These are phyloP conservation scores for Pachyrhizus erosus DNA, from an alignment of 306 rosid species.

Conservation along the genomic window DNA sequence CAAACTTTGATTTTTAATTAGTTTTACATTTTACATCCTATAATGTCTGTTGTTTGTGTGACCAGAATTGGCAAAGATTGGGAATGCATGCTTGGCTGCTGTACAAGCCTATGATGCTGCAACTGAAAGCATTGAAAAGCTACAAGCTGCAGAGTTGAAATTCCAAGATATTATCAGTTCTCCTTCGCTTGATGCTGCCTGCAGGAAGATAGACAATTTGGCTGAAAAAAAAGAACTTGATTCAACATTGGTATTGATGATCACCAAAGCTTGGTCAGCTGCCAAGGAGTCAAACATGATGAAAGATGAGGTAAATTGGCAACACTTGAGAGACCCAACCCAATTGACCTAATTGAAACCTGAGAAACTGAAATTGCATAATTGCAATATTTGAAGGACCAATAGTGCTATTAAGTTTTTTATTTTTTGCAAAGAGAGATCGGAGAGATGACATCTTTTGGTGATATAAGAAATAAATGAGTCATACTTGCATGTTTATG, in stretches of 20 bases:
- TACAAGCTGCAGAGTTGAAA: conserved; percentile 88
- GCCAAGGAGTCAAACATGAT: conserved; percentile 89
- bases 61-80: conserved; percentile 75
- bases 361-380: no score
- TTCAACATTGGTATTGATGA: conserved; percentile 90
- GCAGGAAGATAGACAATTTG: conserved; percentile 90
- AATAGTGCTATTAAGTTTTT: no score
- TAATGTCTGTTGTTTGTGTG: conserved; percentile 26
- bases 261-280: conserved; percentile 96
- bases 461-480: conserved; percentile 24
- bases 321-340: no score
- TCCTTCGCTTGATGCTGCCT: conserved; percentile 86
- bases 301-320: conserved; percentile 81
- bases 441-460: not conserved
- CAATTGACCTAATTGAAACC: no score
- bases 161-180: conserved; percentile 90
- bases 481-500: not conserved
- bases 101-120: conserved; percentile 86
- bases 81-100: conserved; percentile 80
- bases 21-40: not conserved
- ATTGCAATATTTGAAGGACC: no score
- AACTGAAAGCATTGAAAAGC: conserved; percentile 77
- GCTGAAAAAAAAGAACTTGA: conserved; percentile 91
- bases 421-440: not conserved
- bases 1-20: not conserved